These are phyloP conservation scores for Ustilaginoidea virens DNA, from an alignment of 2,329 filamentous ascomycete species.

Conservation along the genomic window DNA sequence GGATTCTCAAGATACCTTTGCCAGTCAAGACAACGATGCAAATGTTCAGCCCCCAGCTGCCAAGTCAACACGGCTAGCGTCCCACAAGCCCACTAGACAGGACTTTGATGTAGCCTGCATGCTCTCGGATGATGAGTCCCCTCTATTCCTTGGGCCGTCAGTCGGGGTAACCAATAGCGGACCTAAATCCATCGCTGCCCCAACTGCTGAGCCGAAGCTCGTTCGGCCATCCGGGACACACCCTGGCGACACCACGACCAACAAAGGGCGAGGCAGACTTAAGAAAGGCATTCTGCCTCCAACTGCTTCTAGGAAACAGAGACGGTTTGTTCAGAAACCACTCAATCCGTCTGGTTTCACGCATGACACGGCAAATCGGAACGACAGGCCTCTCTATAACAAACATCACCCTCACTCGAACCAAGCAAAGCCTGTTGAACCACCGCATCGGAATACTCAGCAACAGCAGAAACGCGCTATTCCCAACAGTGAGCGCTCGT, in stretches of 20 bases:
- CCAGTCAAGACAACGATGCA: conserved; percentile 2
- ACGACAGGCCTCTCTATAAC: too few species aligned
- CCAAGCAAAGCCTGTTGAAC: too few species aligned
- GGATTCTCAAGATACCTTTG: conserved; percentile 14
- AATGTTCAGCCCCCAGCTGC: neutral
- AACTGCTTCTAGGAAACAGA: too few species aligned
- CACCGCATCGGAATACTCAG: too few species aligned
- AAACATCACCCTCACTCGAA: too few species aligned
- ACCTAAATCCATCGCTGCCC: neutral
- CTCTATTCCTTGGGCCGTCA: conserved; percentile 9
- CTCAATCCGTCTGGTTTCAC: too few species aligned
- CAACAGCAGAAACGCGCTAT: neutral
- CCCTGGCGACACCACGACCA: conserved; percentile 1
- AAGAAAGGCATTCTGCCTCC: too few species aligned
- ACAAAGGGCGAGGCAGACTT: conserved; percentile 1
- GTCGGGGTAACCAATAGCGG: neutral
- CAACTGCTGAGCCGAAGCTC: neutral
- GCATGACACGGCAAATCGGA: too few species aligned
- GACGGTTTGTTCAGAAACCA: too few species aligned
- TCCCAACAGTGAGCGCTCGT: neutral
- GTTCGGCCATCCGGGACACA: conserved; percentile 1
- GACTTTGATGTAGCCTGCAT: conserved; percentile 7
- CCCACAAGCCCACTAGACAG: conserved; percentile 1
- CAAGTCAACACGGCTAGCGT: neutral
- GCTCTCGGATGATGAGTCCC: conserved; percentile 22